Evolutionary conservation across 2,329 filamentous ascomycete genomes (phyloP), one percentile per base, ranked within the genome.

Genomic region (Pyricularia sp.): DNA sequence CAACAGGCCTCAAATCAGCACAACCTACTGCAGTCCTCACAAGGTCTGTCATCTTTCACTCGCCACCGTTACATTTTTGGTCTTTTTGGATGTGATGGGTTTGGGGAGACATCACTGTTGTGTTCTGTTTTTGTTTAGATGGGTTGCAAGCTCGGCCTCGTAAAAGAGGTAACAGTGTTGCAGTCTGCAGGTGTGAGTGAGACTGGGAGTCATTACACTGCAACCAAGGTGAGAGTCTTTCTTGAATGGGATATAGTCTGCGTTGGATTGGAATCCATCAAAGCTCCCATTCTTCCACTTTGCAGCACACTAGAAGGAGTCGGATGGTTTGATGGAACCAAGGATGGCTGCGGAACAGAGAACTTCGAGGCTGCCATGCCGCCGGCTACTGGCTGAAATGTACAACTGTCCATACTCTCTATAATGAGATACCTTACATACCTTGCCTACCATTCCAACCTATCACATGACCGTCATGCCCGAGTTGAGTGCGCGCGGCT

Each of bases 391-490:
- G 53, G 53, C 53, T 28, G 22, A 57, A 57, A 57, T 57, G 53
- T 57, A 57, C 53, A 24, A 57, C 53, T 57, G 22, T 26, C 53
- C 40, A 49, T 49, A 49, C 40, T 49, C 33, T 40, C 40, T 49
- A n/a, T 49, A 49, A 49, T 49, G 40, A 49, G 40, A 57, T 57
- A 57, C 44, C 44, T n/a, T 53, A 53, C 53, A 19, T 57, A 57
- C 22, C 22, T 57, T 57, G 6, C 49, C 22, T 59, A 28, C 61
- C 59, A 28, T 60, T 64, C 30, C 22, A 35, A 55, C 62, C 62
- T 64, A 64, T 64, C 62, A 64, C 62, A 64, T 35, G 31, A 55
- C 22, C 31, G 13, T 33, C n/a, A 26, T 55, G 49, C 62, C 62
- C 19, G 33, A 33, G 49, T 44, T 12, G 49, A 64, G 53, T 40